Evolutionary conservation across 2,329 filamentous ascomycete species (phyloP).

Genomic region (Colletotrichum godetiae): DNA sequence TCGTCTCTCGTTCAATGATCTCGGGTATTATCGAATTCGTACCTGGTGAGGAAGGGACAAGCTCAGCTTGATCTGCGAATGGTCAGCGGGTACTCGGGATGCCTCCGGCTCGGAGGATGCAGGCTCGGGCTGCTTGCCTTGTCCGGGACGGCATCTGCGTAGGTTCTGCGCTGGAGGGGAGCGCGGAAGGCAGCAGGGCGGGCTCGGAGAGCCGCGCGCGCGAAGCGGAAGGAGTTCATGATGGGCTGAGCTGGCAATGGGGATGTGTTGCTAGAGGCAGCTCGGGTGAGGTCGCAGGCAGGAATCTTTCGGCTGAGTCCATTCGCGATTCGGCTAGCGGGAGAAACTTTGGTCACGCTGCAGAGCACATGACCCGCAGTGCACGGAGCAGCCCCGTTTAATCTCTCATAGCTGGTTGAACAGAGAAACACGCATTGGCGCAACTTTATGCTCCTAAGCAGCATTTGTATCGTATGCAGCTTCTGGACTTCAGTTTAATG

Average conservation of each 20-base stretch:
- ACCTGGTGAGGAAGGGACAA: conserved; percentile 98
- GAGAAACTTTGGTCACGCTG: conserved; percentile 47
- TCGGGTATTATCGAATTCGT: conserved; percentile 55
- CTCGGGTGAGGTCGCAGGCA: conserved; percentile 55
- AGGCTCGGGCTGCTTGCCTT: conserved; percentile 65
- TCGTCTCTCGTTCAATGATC: background rate
- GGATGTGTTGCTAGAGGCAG: conserved; percentile 58
- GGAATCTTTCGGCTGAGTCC: conserved; percentile 60
- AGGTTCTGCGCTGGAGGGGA: conserved; percentile 86
- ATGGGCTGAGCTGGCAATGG: conserved; percentile 64
- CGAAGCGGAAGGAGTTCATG: conserved; percentile 96
- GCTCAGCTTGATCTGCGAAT: conserved; percentile 88
- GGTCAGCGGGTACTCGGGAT: conserved; percentile 41
- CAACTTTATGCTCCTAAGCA: background rate
- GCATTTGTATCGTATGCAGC: background rate
- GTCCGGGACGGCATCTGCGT: conserved; percentile 88
- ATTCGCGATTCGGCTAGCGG: conserved; percentile 53
- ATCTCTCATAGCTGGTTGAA: background rate
- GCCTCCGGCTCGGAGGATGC: conserved; percentile 39
- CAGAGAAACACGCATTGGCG: background rate
- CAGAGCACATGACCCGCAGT: conserved; percentile 43
- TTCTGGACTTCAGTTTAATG: background rate
- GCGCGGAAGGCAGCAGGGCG: conserved; percentile 81
- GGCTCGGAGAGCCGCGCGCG: conserved; percentile 88
- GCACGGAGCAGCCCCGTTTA: conserved; percentile 10